phyloP scores from a whole-genome alignment of 768 basidiomycete genomes.

The Lactifluus piperatus region DNA sequence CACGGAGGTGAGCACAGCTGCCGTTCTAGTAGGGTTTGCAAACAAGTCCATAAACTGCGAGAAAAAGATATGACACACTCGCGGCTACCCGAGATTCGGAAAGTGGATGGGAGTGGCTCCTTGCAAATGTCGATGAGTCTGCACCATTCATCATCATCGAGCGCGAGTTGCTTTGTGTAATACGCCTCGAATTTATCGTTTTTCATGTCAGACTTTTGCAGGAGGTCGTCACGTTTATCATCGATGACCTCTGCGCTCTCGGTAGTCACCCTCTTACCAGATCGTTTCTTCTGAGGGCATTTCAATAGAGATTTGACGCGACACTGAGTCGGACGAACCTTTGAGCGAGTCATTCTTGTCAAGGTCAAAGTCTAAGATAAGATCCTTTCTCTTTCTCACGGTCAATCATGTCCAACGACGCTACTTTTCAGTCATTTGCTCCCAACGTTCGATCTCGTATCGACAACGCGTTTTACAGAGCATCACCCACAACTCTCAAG shows the following conservation, averaged over 20 bases:
- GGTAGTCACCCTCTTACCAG: neutral
- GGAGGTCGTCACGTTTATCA: slow-evolving; percentile 39
- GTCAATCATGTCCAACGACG: neutral
- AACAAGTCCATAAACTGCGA: slow-evolving; percentile 18
- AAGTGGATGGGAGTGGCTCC: slow-evolving; percentile 82
- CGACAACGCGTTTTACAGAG: slow-evolving; percentile 10
- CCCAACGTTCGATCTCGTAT: neutral
- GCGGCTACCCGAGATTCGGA: slow-evolving; percentile 83
- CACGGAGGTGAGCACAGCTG: slow-evolving; percentile 66
- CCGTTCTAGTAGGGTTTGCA: slow-evolving; percentile 36
- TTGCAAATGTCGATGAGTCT: slow-evolving; percentile 55
- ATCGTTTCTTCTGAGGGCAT: neutral
- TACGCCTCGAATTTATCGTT: slow-evolving; percentile 62
- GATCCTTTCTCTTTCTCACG: neutral
- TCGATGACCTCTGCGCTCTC: slow-evolving; percentile 14
- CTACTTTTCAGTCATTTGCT: neutral
- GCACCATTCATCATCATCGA: slow-evolving; percentile 72
- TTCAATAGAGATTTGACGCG: neutral
- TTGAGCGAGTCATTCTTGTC: slow-evolving; percentile 7
- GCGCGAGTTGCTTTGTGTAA: slow-evolving; percentile 67
- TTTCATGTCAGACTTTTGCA: slow-evolving; percentile 56
- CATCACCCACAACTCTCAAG: neutral
- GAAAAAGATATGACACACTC: slow-evolving; percentile 41
- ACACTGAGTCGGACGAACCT: neutral
- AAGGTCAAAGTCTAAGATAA: neutral